Conservation (phyloP, 257 asterid species). For the Phtheirospermum japonicum region DNA sequence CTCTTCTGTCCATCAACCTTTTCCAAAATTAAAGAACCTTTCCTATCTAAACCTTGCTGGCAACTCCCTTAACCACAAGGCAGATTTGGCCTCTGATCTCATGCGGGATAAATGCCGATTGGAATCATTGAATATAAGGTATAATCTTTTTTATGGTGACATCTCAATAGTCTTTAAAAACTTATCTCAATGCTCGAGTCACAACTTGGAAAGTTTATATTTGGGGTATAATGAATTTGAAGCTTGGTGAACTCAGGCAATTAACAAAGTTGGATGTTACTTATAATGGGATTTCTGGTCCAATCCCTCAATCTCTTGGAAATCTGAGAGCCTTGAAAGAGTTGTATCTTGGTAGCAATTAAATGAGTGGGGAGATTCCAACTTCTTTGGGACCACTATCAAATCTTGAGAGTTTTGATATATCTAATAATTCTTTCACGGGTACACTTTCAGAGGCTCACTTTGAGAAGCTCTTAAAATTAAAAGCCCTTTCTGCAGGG, state of each 20-base stretch:
- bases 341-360: too few relatives aligned
- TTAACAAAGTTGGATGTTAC: too few relatives aligned
- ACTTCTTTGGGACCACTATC: conserved; percentile 2
- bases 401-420: neutral
- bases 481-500: too few relatives aligned
- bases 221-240: too few relatives aligned
- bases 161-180: conserved; percentile 3
- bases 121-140: neutral
- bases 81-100: conserved; percentile 1
- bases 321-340: too few relatives aligned
- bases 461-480: neutral
- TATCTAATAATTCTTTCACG: neutral
- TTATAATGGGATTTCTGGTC: too few relatives aligned
- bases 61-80: neutral
- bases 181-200: conserved; percentile 11
- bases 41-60: neutral
- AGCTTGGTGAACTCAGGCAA: too few relatives aligned
- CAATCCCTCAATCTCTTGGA: too few relatives aligned
- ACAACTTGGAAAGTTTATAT: too few relatives aligned
- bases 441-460: conserved; percentile 13
- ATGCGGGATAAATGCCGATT: neutral
- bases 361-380: neutral
- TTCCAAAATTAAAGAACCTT: neutral
- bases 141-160: neutral
- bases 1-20: neutral